Percentiles rank a stretch among this genome's conserved stretches.
These are phyloP conservation scores for Phytophthora pluvialis DNA, from an alignment of 352 stramenopile species.

Conservation along the genomic window DNA sequence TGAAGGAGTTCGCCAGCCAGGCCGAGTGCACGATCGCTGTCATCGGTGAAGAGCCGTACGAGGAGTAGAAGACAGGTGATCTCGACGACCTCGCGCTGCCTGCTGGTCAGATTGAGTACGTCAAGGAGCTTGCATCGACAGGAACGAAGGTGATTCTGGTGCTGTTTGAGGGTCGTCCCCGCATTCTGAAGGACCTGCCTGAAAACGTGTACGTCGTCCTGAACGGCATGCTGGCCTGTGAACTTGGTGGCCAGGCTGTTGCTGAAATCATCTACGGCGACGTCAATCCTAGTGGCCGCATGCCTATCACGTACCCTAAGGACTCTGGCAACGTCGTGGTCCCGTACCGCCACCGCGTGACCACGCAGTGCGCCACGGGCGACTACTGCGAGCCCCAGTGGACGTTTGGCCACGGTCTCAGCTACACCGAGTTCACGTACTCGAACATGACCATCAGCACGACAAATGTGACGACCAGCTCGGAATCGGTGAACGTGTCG, in stretches of 20 bases:
- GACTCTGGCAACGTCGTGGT: constrained; percentile 18
- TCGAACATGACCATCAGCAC: constrained; percentile 38
- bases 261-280: constrained; percentile 19
- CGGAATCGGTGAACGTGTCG: constrained; percentile 18
- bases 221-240: constrained; percentile 53
- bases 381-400: constrained; percentile 43
- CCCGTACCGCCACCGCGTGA: constrained; percentile 16
- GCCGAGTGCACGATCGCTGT: constrained; percentile 34
- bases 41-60: constrained; percentile 74
- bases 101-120: constrained; percentile 66
- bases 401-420: constrained; percentile 59
- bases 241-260: constrained; percentile 40
- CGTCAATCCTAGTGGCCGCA: constrained; percentile 3
- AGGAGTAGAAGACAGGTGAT: constrained; percentile 76
- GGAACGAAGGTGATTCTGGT: constrained; percentile 77
- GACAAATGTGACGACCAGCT: constrained; percentile 11
- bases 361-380: constrained; percentile 12
- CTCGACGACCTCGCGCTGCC: constrained; percentile 70
- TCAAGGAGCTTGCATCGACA: constrained; percentile 17
- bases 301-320: constrained; percentile 3
- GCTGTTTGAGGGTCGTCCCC: constrained; percentile 73
- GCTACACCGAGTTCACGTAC: constrained; percentile 66
- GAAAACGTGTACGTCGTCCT: constrained; percentile 68
- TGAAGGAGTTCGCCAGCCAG: constrained; percentile 45
- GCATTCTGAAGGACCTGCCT: constrained; percentile 57